Percentiles rank a stretch among this genome's conserved stretches.
phyloP scores from a whole-genome alignment of 805 yeast genomes.

The Kodamaea fukazawae region DNA sequence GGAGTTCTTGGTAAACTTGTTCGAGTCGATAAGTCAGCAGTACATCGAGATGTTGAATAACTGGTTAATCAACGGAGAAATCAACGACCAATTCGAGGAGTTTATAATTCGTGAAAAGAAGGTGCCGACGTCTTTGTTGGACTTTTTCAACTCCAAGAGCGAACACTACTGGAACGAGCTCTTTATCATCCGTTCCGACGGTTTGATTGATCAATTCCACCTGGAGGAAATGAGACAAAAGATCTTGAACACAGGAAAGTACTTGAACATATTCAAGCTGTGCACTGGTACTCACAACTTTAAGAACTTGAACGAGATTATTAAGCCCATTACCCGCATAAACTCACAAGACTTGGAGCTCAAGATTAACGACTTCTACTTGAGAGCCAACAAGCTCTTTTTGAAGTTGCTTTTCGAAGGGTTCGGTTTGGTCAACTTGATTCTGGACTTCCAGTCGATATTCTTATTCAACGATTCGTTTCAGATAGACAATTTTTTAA shows the following conservation, averaged over 20 bases:
- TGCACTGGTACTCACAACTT: constrained; percentile 50
- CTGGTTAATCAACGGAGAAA: constrained; percentile 77
- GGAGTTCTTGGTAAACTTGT: constrained; percentile 50
- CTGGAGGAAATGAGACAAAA: constrained; percentile 54
- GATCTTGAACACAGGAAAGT: constrained; percentile 80
- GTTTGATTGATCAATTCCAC: constrained; percentile 64
- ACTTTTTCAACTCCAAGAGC: constrained; percentile 35
- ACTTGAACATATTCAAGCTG: constrained; percentile 65
- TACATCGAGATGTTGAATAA: constrained; percentile 66
- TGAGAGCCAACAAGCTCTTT: constrained; percentile 62
- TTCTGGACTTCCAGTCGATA: constrained; percentile 51
- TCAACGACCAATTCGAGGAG: constrained; percentile 79
- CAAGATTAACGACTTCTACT: constrained; percentile 59
- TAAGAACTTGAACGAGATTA: constrained; percentile 23
- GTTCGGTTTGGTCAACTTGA: constrained; percentile 48
- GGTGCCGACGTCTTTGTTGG: constrained; percentile 24
- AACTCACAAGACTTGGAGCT: constrained; percentile 48
- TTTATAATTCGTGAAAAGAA: constrained; percentile 61
- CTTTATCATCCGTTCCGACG: constrained; percentile 71
- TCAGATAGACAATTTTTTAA: constrained; percentile 52
- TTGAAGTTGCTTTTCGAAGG: constrained; percentile 59
- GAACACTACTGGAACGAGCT: constrained; percentile 75
- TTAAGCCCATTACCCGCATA: constrained; percentile 28
- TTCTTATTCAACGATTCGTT: constrained; percentile 56
- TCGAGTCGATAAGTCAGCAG: constrained; percentile 56